phyloP scores from a whole-genome alignment of 768 basidiomycete genomes.

The Tylopilus balloui region DNA sequence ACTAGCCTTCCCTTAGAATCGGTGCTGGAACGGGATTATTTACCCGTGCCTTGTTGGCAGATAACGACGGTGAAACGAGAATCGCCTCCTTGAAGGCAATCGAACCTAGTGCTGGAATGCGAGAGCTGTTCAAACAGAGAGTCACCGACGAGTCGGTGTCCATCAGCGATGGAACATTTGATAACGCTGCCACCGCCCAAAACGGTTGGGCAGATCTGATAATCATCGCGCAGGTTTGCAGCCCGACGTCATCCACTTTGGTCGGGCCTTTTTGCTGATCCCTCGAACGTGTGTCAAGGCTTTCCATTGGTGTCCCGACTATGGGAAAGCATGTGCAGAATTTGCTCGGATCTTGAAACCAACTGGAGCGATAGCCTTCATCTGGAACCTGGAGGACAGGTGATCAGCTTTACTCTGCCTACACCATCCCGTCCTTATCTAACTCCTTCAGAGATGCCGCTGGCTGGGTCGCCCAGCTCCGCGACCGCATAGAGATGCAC shows the following conservation, averaged over 20 bases:
- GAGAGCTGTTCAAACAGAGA: constrained; percentile 58
- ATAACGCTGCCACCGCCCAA: constrained; percentile 47
- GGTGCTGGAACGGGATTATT: constrained; percentile 89
- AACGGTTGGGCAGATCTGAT: constrained; percentile 76
- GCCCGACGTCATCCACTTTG: background rate
- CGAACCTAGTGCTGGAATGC: constrained; percentile 89
- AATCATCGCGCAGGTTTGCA: constrained; percentile 64
- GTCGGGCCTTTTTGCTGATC: constrained; percentile 1
- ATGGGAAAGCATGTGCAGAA: constrained; percentile 64
- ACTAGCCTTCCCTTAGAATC: constrained; percentile 43
- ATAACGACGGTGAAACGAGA: constrained; percentile 48
- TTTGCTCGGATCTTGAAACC: constrained; percentile 80
- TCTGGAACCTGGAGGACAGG: constrained; percentile 94
- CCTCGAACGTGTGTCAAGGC: constrained; percentile 49
- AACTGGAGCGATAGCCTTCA: constrained; percentile 60
- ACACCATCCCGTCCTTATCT: background rate
- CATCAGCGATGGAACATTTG: constrained; percentile 66
- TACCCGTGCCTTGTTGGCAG: constrained; percentile 71
- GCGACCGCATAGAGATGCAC: constrained; percentile 62
- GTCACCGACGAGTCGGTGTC: constrained; percentile 51
- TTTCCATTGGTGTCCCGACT: constrained; percentile 91
- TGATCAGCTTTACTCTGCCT: constrained; percentile 18
- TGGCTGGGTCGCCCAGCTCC: constrained; percentile 70
- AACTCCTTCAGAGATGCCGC: constrained; percentile 46
- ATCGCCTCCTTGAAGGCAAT: constrained; percentile 60